A percentile compares a stretch with the other conserved stretches of the same genome.
These are phyloP conservation scores for Phytophthora pistaciae DNA, from an alignment of 352 stramenopile genomes.

Conservation along the genomic window DNA sequence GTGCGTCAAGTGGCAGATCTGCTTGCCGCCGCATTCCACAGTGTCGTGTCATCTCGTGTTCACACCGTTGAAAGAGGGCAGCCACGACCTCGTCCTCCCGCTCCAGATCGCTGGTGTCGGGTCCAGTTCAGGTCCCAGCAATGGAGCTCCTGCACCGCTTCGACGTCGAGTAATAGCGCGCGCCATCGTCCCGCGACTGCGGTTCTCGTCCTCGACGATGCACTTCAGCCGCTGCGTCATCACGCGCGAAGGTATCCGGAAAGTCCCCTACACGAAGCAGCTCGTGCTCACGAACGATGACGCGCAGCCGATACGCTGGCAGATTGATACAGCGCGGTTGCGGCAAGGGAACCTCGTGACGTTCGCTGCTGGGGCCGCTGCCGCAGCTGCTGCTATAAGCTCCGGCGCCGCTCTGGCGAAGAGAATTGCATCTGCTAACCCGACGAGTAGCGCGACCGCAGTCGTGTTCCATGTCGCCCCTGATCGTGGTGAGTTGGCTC, in stretches of 20 bases:
- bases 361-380: constrained; percentile 30
- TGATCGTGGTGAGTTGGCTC: constrained; percentile 79
- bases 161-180: constrained; percentile 57
- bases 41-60: constrained; percentile 84
- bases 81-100: constrained; percentile 73
- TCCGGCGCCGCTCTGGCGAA: constrained; percentile 29
- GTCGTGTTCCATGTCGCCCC: constrained; percentile 88
- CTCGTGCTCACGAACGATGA: constrained; percentile 85
- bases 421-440: constrained; percentile 31
- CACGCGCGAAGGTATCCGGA: constrained; percentile 80
- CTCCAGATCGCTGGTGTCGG: constrained; percentile 77
- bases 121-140: constrained; percentile 7
- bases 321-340: constrained; percentile 66
- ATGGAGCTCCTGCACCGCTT: constrained; percentile 37
- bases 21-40: constrained; percentile 69
- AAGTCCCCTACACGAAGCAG: constrained; percentile 89
- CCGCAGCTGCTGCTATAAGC: constrained; percentile 7
- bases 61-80: constrained; percentile 51
- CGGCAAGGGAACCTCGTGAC: constrained; percentile 36
- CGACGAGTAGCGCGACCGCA: constrained; percentile 42
- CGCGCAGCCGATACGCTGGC: constrained; percentile 68
- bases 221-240: constrained; percentile 92
- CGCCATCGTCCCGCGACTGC: constrained; percentile 67
- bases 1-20: constrained; percentile 78
- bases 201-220: constrained; percentile 76